Conservation (phyloP, 371 early-diverging fungal genomes). For the Lichtheimia corymbifera region DNA sequence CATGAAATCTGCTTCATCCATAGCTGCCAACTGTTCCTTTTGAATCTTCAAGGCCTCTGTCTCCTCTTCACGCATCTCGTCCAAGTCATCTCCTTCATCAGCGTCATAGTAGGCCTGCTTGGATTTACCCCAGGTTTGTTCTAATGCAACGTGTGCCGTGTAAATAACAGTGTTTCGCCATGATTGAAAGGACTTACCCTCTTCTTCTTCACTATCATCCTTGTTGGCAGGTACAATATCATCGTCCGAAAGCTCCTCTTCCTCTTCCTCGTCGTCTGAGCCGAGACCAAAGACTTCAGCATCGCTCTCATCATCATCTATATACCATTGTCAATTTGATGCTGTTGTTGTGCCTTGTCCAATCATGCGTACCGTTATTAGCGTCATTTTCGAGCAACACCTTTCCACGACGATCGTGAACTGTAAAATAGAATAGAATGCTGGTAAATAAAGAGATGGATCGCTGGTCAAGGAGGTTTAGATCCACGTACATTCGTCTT, state of each 20-base stretch:
- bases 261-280: constrained; percentile 46
- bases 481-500: constrained; percentile 71
- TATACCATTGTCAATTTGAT: too few species aligned
- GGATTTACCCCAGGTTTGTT: constrained; percentile 69
- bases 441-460: background rate
- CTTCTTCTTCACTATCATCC: constrained; percentile 47
- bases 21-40: constrained; percentile 69
- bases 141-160: constrained; percentile 7
- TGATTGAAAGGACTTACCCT: constrained; percentile 29
- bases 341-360: too few species aligned
- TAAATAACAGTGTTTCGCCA: background rate
- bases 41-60: constrained; percentile 89
- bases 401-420: constrained; percentile 58
- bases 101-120: constrained; percentile 78
- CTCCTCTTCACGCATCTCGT: constrained; percentile 88
- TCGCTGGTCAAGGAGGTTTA: background rate
- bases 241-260: constrained; percentile 32
- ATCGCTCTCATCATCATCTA: constrained; percentile 51
- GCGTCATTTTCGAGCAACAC: constrained; percentile 58
- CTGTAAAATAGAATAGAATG: constrained; percentile 19
- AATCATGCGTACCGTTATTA: constrained; percentile 25
- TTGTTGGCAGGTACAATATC: constrained; percentile 36
- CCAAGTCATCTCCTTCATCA: constrained; percentile 72
- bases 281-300: constrained; percentile 68
- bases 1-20: constrained; percentile 92